Evolutionary conservation across 306 rosid species (phyloP).

Genomic region (Acacia confusa): DNA sequence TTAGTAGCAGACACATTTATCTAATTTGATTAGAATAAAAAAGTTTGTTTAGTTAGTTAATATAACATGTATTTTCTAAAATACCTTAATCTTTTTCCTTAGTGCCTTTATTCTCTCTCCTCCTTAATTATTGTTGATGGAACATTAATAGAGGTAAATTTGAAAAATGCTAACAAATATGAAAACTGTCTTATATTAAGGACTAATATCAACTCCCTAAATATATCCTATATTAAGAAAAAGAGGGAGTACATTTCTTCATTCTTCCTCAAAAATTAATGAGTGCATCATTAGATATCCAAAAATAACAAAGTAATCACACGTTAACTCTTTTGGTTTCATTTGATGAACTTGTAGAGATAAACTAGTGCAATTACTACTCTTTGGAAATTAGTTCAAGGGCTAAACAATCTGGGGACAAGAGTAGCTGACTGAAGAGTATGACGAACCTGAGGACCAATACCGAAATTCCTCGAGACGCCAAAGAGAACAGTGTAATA

Average conservation of each 20-base stretch:
- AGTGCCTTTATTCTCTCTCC: too few relatives aligned
- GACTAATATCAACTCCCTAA: too few relatives aligned
- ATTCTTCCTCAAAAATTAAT: background rate
- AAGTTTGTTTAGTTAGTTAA: too few relatives aligned
- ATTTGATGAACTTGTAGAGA: background rate
- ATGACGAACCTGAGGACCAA: constrained; percentile 85
- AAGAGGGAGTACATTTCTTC: background rate
- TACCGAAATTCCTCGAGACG: constrained; percentile 86
- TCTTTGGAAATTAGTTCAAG: background rate
- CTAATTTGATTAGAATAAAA: too few relatives aligned
- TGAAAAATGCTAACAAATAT: too few relatives aligned
- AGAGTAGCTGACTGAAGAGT: background rate
- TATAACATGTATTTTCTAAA: too few relatives aligned
- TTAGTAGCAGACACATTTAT: too few relatives aligned
- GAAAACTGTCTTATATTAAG: too few relatives aligned
- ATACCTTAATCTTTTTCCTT: too few relatives aligned
- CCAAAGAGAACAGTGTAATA: constrained; percentile 94
- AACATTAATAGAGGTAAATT: too few relatives aligned
- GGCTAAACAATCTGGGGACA: background rate
- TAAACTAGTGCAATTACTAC: background rate
- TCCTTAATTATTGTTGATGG: too few relatives aligned
- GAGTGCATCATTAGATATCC: background rate
- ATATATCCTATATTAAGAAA: too few relatives aligned
- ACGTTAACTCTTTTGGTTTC: background rate
- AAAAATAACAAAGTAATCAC: background rate